A percentile compares a stretch with the other conserved stretches of the same genome.
These are phyloP conservation scores for Seminavis robusta DNA, from an alignment of 108 stramenopile species.

Conservation along the genomic window DNA sequence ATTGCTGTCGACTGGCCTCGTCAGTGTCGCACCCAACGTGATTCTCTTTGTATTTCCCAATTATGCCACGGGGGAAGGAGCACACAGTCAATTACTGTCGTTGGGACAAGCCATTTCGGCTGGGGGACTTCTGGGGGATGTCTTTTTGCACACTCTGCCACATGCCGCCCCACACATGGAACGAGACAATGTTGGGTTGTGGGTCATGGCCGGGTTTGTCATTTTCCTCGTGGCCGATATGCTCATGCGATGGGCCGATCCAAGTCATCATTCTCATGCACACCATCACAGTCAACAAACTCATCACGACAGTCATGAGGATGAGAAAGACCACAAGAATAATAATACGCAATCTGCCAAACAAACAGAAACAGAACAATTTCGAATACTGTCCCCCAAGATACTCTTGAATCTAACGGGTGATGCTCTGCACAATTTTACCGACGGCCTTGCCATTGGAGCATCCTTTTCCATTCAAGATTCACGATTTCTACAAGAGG, in stretches of 20 bases:
- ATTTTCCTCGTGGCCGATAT: slow-evolving; percentile 73
- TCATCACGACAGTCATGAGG: slow-evolving; percentile 4
- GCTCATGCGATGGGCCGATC: slow-evolving; percentile 50
- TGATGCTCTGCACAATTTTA: slow-evolving; percentile 84
- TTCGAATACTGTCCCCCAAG: slow-evolving; percentile 14
- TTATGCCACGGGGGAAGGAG: slow-evolving; percentile 38
- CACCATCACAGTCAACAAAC: slow-evolving; percentile 5
- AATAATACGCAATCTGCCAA: background rate
- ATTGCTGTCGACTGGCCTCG: too few species aligned
- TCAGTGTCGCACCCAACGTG: slow-evolving; percentile 82
- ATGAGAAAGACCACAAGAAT: slow-evolving; percentile 8
- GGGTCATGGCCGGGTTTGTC: slow-evolving; percentile 63
- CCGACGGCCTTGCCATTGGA: slow-evolving; percentile 77
- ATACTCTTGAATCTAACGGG: slow-evolving; percentile 78
- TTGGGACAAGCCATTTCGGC: slow-evolving; percentile 79
- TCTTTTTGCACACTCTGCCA: slow-evolving; percentile 80
- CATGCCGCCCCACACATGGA: slow-evolving; percentile 37
- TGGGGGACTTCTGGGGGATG: slow-evolving; percentile 81
- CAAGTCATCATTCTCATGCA: slow-evolving; percentile 27
- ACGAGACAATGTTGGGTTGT: slow-evolving; percentile 51
- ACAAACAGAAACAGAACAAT: slow-evolving; percentile 10
- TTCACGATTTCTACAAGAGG: background rate
- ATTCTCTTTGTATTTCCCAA: slow-evolving; percentile 69
- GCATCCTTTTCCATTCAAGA: slow-evolving; percentile 56
- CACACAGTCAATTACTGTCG: slow-evolving; percentile 30